These are phyloP conservation scores for Boletellus emodensis DNA, from an alignment of 768 basidiomycete species.

Conservation along the genomic window DNA sequence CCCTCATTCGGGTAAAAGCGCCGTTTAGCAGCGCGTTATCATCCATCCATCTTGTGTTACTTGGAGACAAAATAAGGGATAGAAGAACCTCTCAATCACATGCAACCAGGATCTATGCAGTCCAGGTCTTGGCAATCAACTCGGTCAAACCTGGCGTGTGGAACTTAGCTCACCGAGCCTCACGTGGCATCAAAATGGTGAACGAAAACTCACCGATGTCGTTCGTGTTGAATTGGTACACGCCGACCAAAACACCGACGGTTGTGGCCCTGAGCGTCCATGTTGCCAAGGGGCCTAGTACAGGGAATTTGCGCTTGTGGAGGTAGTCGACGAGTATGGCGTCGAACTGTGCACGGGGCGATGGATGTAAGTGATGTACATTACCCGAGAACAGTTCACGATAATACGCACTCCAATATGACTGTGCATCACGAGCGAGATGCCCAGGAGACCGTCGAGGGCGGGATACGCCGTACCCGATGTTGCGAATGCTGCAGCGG, in stretches of 20 bases:
- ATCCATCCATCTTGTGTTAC: background rate
- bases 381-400: too few relatives aligned
- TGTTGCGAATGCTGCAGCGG: conserved; percentile 80
- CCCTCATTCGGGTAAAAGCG: too few relatives aligned
- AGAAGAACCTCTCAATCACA: background rate
- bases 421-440: conserved; percentile 88
- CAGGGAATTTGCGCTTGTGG: conserved; percentile 90
- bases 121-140: conserved; percentile 78
- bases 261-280: conserved; percentile 81
- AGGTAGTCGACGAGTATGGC: conserved; percentile 80
- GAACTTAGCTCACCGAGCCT: background rate
- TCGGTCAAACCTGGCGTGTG: conserved; percentile 69
- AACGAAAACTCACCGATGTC: conserved; percentile 74
- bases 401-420: conserved; percentile 76
- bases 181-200: background rate
- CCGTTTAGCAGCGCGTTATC: too few relatives aligned
- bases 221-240: conserved; percentile 98
- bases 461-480: conserved; percentile 75
- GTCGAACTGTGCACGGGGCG: conserved; percentile 55
- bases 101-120: conserved; percentile 44
- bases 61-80: background rate
- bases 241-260: conserved; percentile 77
- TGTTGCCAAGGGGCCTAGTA: conserved; percentile 59
- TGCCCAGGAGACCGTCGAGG: conserved; percentile 83
- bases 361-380: background rate